Base-by-base conservation (phyloP, 139 green algal species). In the Coelastrella sp. region DNA sequence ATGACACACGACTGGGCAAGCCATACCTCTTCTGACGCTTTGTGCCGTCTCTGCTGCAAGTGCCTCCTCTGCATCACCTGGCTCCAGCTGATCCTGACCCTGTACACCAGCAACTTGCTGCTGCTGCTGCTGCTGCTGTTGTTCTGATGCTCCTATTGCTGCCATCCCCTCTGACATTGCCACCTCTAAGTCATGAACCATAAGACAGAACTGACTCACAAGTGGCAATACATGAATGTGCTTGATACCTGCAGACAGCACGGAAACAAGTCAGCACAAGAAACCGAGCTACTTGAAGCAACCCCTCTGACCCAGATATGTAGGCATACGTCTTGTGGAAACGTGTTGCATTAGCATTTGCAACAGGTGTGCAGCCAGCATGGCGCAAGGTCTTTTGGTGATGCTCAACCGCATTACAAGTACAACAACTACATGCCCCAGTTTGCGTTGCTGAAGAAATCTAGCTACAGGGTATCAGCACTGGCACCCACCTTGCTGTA, bases 141-240 rank as follows among this genome's bases (percentile, higher is more conserved):
- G 17, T 72, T 57, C 63, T 66, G 43, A 27, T 85, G 79, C 62
- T 72, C 38, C 69, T 81, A 37, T 43, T 85, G 66, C 45, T 62
- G 66, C 35, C 35, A 45, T 30, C n/a, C 41, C 60, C 32, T 63
- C 78, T 13, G 23, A 27, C 35, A 68, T 15, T 4, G 75, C 8
- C 62, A 86, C 67, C 81, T 92, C 89, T 17, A 91, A 37, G 68
- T 88, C 77, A 38, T 89, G 83, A 1, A 79, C 89, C 83, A 92
- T 72, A 1, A 89, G 59, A 9, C 78, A 83, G 64, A 91, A 92
- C 63, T 91, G 85, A 13, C 64, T 74, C 25, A 92, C 59, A n/a
- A 87, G 88, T 15, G 85, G 86, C 30, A 92, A 45, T 30, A 92
- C 86, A 74, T 91, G 89, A 5, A 88, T 37, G 40, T 83, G 45